phyloP scores from a whole-genome alignment of 495 filamentous ascomycete genomes.

The Penicillium tannophilum region DNA sequence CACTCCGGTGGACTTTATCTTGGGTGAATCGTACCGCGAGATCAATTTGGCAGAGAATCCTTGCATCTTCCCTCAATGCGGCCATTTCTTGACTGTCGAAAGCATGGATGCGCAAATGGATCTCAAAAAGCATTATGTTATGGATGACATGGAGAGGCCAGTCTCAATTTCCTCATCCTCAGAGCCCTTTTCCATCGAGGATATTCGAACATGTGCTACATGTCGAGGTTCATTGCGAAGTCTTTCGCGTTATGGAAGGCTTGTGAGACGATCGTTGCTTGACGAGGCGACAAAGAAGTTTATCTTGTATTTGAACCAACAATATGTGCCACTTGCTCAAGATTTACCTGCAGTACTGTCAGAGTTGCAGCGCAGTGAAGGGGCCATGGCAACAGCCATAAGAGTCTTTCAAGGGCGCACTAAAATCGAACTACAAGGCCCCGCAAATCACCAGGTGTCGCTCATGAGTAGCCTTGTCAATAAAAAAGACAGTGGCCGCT shows the following conservation, averaged over 20 bases:
- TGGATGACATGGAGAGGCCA: conserved; percentile 6
- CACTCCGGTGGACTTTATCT: conserved; percentile 6
- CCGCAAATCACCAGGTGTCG: background rate
- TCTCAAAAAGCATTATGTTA: conserved; percentile 7
- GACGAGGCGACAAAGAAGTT: conserved; percentile 11
- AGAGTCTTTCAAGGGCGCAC: background rate
- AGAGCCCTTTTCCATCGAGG: conserved; percentile 6
- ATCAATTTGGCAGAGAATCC: conserved; percentile 1
- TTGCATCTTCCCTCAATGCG: conserved; percentile 6
- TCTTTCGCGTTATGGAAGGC: conserved; percentile 7
- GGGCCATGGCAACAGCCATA: background rate
- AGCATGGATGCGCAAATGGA: conserved; percentile 12
- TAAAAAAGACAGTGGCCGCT: background rate
- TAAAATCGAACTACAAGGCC: background rate
- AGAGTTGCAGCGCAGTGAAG: background rate
- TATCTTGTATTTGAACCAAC: conserved; percentile 5
- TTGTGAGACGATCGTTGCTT: conserved; percentile 3
- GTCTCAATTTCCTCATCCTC: conserved; percentile 4
- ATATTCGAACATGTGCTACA: conserved; percentile 7
- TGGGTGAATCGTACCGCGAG: conserved; percentile 3
- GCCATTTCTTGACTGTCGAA: conserved; percentile 12
- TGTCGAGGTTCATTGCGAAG: conserved; percentile 9
- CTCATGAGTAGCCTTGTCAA: conserved; percentile 1
- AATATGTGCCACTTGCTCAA: conserved; percentile 4
- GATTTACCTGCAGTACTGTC: background rate